These are phyloP conservation scores for Tuctoria greenei DNA, from an alignment of 176 grass and related monocot genomes.

Conservation along the genomic window DNA sequence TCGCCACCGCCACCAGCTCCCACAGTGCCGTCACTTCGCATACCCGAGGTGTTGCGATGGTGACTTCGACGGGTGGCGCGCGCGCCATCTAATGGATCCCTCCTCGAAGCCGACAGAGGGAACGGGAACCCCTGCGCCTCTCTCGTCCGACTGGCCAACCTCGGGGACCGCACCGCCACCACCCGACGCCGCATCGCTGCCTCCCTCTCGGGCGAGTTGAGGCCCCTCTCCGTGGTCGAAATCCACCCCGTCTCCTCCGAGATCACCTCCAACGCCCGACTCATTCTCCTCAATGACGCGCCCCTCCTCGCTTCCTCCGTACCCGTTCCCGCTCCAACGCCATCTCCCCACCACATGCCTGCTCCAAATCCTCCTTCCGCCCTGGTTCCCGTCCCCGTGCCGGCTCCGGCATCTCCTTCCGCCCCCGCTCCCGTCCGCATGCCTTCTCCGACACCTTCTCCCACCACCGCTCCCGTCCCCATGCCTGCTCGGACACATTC, in stretches of 20 bases:
- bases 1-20: conserved; percentile 13
- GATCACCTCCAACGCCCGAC: conserved; percentile 72
- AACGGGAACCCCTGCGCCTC: conserved; percentile 26
- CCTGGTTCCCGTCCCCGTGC: no score
- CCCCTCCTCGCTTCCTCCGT: conserved; percentile 69
- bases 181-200: conserved; percentile 41
- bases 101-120: background rate
- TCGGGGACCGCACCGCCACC: conserved; percentile 48
- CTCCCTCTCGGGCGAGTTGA: conserved; percentile 42
- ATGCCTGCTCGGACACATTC: no score
- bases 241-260: conserved; percentile 73
- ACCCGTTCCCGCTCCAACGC: no score
- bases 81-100: no score
- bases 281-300: conserved; percentile 74
- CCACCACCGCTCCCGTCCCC: no score
- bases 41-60: background rate
- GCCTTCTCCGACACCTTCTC: no score
- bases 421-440: no score
- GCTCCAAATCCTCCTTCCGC: no score
- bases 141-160: conserved; percentile 35
- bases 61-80: background rate
- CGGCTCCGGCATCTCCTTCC: no score
- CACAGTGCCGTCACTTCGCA: no score
- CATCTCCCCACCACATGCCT: no score
- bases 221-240: conserved; percentile 39